Conservation (phyloP, 345 rosid species). For the Hibiscus mutabilis region DNA sequence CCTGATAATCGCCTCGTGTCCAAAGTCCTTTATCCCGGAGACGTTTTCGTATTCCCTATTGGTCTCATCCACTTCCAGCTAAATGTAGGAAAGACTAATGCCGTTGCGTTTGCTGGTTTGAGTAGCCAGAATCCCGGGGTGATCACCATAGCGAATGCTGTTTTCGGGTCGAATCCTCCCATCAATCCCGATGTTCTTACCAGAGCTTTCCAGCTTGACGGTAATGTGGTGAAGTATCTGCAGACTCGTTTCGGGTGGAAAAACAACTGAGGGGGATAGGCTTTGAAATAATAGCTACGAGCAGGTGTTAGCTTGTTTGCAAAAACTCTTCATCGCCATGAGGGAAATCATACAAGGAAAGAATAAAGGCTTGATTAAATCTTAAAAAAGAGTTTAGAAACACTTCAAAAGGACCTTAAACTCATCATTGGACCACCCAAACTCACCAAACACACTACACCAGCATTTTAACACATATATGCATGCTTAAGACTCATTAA, state of each 20-base stretch:
- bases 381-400: too few species aligned
- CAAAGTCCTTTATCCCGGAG: neutral
- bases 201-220: constrained; percentile 30
- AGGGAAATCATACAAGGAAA: neutral
- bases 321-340: neutral
- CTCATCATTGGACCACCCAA: too few species aligned
- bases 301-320: neutral
- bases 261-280: neutral
- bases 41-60: neutral
- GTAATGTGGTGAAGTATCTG: constrained; percentile 1
- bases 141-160: constrained; percentile 29
- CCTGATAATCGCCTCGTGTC: neutral
- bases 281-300: neutral
- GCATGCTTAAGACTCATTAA: too few species aligned
- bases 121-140: constrained; percentile 43
- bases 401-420: neutral
- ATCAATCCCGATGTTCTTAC: constrained; percentile 36
- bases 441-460: too few species aligned
- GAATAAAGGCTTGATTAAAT: neutral
- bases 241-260: constrained; percentile 2
- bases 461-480: too few species aligned
- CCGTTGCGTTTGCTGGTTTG: constrained; percentile 21
- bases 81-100: neutral
- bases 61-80: neutral
- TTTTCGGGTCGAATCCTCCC: constrained; percentile 35